Base-by-base conservation (phyloP, 441 rosid species). In the Aleurites moluccanus region DNA sequence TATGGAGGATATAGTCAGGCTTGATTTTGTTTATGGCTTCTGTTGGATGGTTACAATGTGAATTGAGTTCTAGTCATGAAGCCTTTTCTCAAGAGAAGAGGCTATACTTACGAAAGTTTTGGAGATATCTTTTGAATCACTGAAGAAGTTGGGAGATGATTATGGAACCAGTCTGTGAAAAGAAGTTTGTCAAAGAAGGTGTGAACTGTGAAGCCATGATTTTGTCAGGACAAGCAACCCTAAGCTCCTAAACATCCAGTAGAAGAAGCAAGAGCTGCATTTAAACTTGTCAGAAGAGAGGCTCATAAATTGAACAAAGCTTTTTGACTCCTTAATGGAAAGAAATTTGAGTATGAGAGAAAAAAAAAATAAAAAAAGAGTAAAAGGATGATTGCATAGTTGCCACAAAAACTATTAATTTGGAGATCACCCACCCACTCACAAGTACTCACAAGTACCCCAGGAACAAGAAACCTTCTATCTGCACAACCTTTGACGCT, bases 1-100 rank as follows among this genome's bases (percentile, higher is more conserved):
- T 84, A 92, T 90, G 72, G 93, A 91, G 88, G 89, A 93, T 90
- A 89, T 91, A 49, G 95, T 91, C 84, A 93, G 16, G 30, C 64
- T 27, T 25, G 8, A 25, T 60, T 27, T 13, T 60, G 64, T 60
- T 60, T 60, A 15, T 28, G 20, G 20, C 21, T n/a, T 53, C 21
- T 53, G 59, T 53, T 53, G 21, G 59, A 53, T 49, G 4, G 53
- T 52, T 53, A 53, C 9, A 20, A 4, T 53, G 59, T 53, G 25
- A n/a, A 53, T 53, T 53, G 10, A 53, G 25, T 53, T 20, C 25
- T 53, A 7, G 25, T 53, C 10, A 53, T 8, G 9, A 53, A 53
- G 59, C 21, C 23, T 53, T 53, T 53, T n/a, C 21, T 53, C 10
- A 40, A 40, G 21, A 6, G 59, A 20, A 53, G 9, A 53, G 25